These are phyloP conservation scores for Cercospora citrullina DNA, from an alignment of 2,329 filamentous ascomycete genomes.

Conservation along the genomic window DNA sequence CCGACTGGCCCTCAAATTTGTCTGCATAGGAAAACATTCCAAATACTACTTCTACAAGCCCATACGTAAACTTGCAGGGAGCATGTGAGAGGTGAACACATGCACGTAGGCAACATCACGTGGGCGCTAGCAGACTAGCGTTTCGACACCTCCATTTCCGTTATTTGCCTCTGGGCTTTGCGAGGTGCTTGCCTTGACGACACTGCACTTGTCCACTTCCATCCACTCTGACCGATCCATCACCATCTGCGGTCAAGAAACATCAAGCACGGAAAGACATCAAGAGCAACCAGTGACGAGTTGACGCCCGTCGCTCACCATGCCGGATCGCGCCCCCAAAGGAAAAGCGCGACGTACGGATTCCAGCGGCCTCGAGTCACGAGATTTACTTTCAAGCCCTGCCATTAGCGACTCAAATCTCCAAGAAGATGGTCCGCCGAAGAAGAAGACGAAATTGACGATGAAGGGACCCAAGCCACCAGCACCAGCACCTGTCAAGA, in stretches of 20 bases:
- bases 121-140: constrained; percentile 3
- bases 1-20: not conserved
- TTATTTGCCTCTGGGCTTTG: constrained; percentile 5
- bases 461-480: constrained; percentile 27
- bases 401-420: constrained; percentile 20
- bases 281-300: constrained; percentile 33
- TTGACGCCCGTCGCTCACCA: constrained; percentile 30
- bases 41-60: not conserved
- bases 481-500: not conserved
- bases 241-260: not conserved
- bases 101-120: not conserved
- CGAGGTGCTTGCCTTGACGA: not conserved
- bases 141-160: constrained; percentile 4
- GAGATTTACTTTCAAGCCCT: constrained; percentile 2
- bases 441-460: constrained; percentile 32
- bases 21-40: not conserved
- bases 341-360: constrained; percentile 11
- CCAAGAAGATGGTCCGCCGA: constrained; percentile 22
- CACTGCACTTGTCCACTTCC: not conserved
- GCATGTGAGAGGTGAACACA: not conserved
- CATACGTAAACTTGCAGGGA: not conserved
- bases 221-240: not conserved
- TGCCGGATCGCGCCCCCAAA: constrained; percentile 2
- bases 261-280: not conserved
- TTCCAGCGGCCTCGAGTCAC: not conserved